Percentiles rank a stretch among this genome's conserved stretches.
Conservation (phyloP, 192 early-diverging fungal species). For the Chytriomyces hyalinus region DNA sequence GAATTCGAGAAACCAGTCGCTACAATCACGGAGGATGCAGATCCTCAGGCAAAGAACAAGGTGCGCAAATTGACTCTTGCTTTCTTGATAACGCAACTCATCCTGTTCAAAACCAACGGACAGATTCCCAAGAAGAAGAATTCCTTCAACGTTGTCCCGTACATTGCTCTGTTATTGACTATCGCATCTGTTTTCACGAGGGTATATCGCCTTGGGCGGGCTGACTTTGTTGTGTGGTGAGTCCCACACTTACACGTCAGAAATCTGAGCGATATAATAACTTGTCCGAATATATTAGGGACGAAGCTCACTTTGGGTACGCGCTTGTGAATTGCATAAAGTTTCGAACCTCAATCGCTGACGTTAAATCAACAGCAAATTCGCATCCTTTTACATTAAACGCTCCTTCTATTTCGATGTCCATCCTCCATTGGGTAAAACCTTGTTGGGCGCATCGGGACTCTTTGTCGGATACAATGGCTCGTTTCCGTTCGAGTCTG, state of each 20-base stretch:
- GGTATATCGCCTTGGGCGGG: constrained; percentile 50
- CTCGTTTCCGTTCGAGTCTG: constrained; percentile 82
- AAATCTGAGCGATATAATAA: not conserved
- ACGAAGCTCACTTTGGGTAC: constrained; percentile 69
- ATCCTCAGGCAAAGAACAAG: constrained; percentile 19
- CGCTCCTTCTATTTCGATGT: constrained; percentile 96
- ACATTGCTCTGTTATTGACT: constrained; percentile 33
- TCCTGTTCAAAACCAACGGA: not conserved
- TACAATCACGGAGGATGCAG: constrained; percentile 56
- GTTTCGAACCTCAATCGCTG: not conserved
- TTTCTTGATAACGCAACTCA: too few species aligned
- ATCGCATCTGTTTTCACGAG: constrained; percentile 47
- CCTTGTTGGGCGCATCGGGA: constrained; percentile 86
- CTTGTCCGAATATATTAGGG: constrained; percentile 41
- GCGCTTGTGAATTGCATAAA: not conserved
- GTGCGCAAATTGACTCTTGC: not conserved
- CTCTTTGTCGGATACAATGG: constrained; percentile 86
- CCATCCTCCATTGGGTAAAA: constrained; percentile 97
- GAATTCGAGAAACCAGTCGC: constrained; percentile 76
- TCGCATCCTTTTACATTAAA: constrained; percentile 93
- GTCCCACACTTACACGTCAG: not conserved
- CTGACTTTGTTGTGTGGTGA: constrained; percentile 53
- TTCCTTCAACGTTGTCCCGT: constrained; percentile 3
- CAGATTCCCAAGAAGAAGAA: not conserved
- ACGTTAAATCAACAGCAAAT: constrained; percentile 59